Evolutionary conservation across 1,284 basidiomycete genomes (phyloP).

Genomic region (Rhodotorula sp.): DNA sequence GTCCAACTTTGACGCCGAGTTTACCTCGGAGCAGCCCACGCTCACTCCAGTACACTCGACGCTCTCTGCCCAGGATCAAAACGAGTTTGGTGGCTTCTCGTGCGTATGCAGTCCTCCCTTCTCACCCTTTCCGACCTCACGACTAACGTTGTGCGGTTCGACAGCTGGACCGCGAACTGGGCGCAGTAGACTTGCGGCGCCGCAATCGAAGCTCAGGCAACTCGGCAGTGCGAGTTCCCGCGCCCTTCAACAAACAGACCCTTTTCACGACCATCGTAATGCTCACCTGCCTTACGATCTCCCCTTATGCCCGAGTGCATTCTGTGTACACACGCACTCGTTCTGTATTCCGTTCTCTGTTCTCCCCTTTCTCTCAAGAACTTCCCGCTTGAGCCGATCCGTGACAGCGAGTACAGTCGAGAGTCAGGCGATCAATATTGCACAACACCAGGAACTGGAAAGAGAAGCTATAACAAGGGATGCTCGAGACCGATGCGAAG

Average conservation of each 20-base stretch:
- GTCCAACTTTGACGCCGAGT: slow-evolving; percentile 86
- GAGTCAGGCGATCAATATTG: background rate
- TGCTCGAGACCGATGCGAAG: background rate
- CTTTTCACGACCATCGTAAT: no score
- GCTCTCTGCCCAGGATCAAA: slow-evolving; percentile 85
- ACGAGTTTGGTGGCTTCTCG: slow-evolving; percentile 86
- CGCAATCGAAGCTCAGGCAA: no score
- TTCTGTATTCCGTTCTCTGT: no score
- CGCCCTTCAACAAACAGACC: no score
- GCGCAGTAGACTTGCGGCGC: slow-evolving; percentile 8
- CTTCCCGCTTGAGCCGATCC: no score
- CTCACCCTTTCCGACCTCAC: background rate
- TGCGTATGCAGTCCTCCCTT: background rate
- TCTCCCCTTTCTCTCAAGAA: no score
- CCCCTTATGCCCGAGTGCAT: no score
- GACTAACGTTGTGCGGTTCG: background rate
- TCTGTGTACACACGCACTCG: no score
- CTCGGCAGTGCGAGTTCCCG: no score
- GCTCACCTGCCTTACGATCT: no score
- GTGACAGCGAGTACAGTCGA: no score
- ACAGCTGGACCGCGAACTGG: slow-evolving; percentile 23
- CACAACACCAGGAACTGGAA: slow-evolving; percentile 1
- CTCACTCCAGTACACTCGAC: slow-evolving; percentile 96
- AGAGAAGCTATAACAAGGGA: background rate
- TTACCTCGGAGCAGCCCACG: slow-evolving; percentile 90